A percentile compares a stretch with the other conserved stretches of the same genome.
Conservation (phyloP, 1,284 basidiomycete genomes). For the Inonotus obliquus region DNA sequence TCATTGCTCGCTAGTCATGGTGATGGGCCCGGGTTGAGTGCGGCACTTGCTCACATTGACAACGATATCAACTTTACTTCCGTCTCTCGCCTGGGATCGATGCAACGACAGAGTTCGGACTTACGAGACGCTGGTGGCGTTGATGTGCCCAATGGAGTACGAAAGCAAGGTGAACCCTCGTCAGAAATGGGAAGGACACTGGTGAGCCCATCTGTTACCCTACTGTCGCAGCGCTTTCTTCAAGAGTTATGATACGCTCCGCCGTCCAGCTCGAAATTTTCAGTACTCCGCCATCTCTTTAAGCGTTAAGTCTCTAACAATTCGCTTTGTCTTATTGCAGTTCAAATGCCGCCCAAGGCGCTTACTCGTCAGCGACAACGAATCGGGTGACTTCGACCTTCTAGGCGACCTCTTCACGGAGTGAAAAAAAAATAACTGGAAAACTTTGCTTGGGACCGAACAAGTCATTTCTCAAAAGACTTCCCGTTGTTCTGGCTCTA, state of each 20-base stretch:
- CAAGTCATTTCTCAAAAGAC: too few relatives aligned
- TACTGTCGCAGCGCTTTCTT: too few relatives aligned
- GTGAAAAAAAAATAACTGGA: not conserved
- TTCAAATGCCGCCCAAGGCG: not conserved
- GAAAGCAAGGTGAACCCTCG: not conserved
- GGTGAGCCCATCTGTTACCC: too few relatives aligned
- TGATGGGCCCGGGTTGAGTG: not conserved
- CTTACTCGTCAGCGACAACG: constrained; percentile 5
- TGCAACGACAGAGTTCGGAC: too few relatives aligned
- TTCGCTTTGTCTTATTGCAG: not conserved
- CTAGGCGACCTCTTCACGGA: constrained; percentile 10
- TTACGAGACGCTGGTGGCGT: not conserved
- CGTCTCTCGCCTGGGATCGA: not conserved
- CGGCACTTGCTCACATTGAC: constrained; percentile 7
- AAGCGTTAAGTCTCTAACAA: not conserved
- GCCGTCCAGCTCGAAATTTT: too few relatives aligned
- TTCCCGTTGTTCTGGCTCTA: too few relatives aligned
- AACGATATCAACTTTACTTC: constrained; percentile 2
- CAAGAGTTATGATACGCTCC: too few relatives aligned
- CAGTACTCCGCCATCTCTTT: not conserved
- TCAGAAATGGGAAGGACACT: too few relatives aligned
- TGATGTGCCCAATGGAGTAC: not conserved
- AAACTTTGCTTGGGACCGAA: not conserved
- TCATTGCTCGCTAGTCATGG: not conserved
- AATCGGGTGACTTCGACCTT: constrained; percentile 5